phyloP scores from a whole-genome alignment of 768 basidiomycete species.

The Lyophyllum decastes region DNA sequence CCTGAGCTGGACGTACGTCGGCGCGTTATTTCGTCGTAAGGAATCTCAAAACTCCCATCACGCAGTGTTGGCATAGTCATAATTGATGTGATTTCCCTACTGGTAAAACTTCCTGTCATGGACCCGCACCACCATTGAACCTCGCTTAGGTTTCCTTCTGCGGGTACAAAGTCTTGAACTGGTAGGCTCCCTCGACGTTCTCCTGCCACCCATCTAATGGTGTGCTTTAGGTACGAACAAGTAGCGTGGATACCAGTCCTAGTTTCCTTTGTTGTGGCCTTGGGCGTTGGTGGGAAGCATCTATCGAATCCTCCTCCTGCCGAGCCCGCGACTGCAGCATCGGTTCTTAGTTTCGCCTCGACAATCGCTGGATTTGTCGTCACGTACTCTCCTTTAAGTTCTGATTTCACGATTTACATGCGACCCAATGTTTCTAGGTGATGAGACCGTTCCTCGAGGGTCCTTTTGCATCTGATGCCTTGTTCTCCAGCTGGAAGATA shows the following conservation, averaged over 20 bases:
- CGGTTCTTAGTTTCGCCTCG: conserved; percentile 66
- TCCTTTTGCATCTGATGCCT: neutral
- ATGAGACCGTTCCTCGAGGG: neutral
- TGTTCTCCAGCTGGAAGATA: conserved; percentile 52
- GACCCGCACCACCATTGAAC: conserved; percentile 10
- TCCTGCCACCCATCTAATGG: neutral
- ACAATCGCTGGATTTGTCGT: conserved; percentile 75
- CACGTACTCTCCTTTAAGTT: conserved; percentile 59
- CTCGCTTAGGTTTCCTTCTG: conserved; percentile 49
- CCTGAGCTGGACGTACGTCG: conserved; percentile 44
- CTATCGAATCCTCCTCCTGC: conserved; percentile 49
- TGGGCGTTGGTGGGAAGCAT: conserved; percentile 76
- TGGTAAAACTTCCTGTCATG: conserved; percentile 46
- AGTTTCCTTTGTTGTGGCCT: conserved; percentile 68
- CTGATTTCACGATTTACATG: conserved; percentile 79
- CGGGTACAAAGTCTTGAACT: conserved; percentile 52
- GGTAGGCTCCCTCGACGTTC: conserved; percentile 25
- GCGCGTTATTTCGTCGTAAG: neutral
- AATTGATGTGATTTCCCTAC: conserved; percentile 65
- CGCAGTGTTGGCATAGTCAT: conserved; percentile 80
- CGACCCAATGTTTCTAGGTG: conserved; percentile 59
- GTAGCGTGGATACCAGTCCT: conserved; percentile 77
- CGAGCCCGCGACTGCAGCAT: conserved; percentile 52
- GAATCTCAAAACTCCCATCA: neutral
- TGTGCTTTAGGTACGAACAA: conserved; percentile 59